Conservation (phyloP, 139 green algal genomes). For the Chlorella vulgaris region DNA sequence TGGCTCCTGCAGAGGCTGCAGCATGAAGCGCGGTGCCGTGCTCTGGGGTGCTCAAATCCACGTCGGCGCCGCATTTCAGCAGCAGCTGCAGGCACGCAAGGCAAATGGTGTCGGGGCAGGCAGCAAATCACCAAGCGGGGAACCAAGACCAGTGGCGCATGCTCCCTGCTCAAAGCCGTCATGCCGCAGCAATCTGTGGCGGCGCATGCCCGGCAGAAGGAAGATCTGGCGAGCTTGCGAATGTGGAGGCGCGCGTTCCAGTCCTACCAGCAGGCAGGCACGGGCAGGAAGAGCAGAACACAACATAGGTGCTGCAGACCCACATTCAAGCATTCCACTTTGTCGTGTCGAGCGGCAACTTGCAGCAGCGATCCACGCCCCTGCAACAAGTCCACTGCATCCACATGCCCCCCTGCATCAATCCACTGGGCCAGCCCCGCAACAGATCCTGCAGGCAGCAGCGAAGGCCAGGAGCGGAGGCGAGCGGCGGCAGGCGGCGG, state of each 20-base stretch:
- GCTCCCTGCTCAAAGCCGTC: no score
- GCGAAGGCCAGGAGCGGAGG: neutral
- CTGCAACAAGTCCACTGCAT: neutral
- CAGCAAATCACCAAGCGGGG: neutral
- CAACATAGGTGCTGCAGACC: no score
- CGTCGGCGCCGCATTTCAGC: neutral
- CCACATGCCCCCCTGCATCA: neutral
- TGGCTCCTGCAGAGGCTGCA: neutral
- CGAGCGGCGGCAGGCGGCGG: neutral
- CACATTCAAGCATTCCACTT: conserved; percentile 24
- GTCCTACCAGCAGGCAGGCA: neutral
- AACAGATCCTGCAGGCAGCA: neutral
- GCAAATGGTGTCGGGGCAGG: neutral
- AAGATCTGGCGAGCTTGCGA: no score
- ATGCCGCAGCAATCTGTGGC: no score
- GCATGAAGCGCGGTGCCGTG: conserved; percentile 19
- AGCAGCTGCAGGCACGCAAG: conserved; percentile 14
- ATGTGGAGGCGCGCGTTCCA: no score
- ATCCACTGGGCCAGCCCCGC: neutral
- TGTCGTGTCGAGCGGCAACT: neutral
- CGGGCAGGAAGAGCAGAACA: neutral
- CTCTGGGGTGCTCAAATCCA: neutral
- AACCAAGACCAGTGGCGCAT: no score
- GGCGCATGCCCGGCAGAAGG: no score
- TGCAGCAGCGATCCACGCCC: conserved; percentile 20